phyloP scores from a whole-genome alignment of 805 yeast genomes.

The Huiozyma sinensis region DNA sequence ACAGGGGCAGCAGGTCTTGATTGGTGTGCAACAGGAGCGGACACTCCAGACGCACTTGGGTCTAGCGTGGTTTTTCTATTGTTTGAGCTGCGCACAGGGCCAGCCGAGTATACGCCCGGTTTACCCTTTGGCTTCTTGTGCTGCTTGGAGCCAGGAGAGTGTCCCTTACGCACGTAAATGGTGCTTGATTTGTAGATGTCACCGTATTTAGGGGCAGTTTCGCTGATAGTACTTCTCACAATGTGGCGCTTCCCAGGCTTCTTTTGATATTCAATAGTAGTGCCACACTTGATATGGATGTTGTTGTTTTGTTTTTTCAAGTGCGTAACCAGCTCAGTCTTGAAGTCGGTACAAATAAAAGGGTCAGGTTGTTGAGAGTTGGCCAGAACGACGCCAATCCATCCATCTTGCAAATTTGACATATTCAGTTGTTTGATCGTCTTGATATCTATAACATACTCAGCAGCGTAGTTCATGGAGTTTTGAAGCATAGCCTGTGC shows the following conservation, averaged over 20 bases:
- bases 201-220: constrained; percentile 50
- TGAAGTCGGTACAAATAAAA: constrained; percentile 68
- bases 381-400: constrained; percentile 54
- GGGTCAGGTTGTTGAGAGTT: constrained; percentile 54
- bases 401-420: constrained; percentile 78
- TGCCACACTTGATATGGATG: constrained; percentile 54
- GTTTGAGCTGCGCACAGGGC: neutral
- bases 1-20: constrained; percentile 19
- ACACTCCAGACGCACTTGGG: constrained; percentile 6
- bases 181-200: constrained; percentile 84
- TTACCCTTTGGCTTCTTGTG: constrained; percentile 66
- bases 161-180: constrained; percentile 70
- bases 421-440: constrained; percentile 54
- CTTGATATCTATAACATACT: constrained; percentile 49
- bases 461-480: constrained; percentile 49
- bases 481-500: constrained; percentile 62
- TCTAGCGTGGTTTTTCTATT: constrained; percentile 5
- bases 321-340: constrained; percentile 78
- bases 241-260: constrained; percentile 74
- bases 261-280: constrained; percentile 73
- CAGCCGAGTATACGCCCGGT: constrained; percentile 8
- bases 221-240: constrained; percentile 58
- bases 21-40: constrained; percentile 10
- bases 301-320: constrained; percentile 51
- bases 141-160: constrained; percentile 61